phyloP scores from a whole-genome alignment of 805 yeast genomes.

The Candida sonorensis region DNA sequence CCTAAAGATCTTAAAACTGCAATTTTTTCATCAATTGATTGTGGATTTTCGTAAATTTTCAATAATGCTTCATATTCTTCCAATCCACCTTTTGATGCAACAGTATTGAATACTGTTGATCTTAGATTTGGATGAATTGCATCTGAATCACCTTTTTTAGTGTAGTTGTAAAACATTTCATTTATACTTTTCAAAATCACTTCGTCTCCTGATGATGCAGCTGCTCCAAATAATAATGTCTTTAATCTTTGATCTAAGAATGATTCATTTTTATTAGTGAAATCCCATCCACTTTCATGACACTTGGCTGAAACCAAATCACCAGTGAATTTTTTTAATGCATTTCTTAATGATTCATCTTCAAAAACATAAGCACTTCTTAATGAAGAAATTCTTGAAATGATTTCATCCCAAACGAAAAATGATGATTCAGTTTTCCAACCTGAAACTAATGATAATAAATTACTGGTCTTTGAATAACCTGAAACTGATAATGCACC shows the following conservation, averaged over 20 bases:
- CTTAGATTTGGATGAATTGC: conserved; percentile 42
- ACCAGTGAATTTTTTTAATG: conserved; percentile 28
- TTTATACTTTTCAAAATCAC: conserved; percentile 26
- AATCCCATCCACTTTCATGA: conserved; percentile 69
- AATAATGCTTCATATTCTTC: conserved; percentile 35
- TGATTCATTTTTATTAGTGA: conserved; percentile 70
- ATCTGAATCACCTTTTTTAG: conserved; percentile 20
- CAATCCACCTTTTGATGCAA: conserved; percentile 33
- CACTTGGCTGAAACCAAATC: conserved; percentile 20
- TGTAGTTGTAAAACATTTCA: conserved; percentile 22
- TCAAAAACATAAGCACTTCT: conserved; percentile 33
- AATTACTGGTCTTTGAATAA: conserved; percentile 34
- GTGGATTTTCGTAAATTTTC: conserved; percentile 42
- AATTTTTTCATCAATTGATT: conserved; percentile 52
- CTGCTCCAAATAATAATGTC: conserved; percentile 35
- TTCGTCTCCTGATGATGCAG: conserved; percentile 35
- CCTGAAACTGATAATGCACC: conserved; percentile 47
- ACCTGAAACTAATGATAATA: conserved; percentile 38
- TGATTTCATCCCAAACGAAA: conserved; percentile 54
- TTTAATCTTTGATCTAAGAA: conserved; percentile 32
- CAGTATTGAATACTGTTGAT: conserved; percentile 35
- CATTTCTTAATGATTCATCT: conserved; percentile 25
- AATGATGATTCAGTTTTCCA: conserved; percentile 34
- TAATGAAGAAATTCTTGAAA: conserved; percentile 31
- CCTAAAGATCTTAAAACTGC: conserved; percentile 51